phyloP scores from a whole-genome alignment of 495 filamentous ascomycete genomes.

The Wilcoxina mikolae region DNA sequence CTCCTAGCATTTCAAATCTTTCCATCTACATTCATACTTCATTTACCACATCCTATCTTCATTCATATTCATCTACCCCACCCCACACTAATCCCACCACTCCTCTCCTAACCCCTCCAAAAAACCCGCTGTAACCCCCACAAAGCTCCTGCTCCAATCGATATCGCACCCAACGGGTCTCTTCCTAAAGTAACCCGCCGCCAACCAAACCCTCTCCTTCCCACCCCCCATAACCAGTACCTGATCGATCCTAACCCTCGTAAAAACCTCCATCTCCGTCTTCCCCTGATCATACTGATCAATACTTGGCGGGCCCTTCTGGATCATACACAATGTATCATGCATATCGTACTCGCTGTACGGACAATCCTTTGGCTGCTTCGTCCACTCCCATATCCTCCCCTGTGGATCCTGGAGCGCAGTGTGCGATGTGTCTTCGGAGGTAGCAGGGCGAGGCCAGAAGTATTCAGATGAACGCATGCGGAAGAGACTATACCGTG shows the following conservation, averaged over 20 bases:
- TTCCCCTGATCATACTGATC: not conserved
- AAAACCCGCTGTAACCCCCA: slow-evolving; percentile 7
- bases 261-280: not conserved
- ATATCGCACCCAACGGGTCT: slow-evolving; percentile 10
- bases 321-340: slow-evolving; percentile 7
- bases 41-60: no score
- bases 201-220: not conserved
- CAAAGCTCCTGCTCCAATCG: slow-evolving; percentile 10
- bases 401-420: slow-evolving; percentile 13
- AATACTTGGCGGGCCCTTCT: slow-evolving; percentile 11
- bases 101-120: slow-evolving; percentile 10
- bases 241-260: slow-evolving; percentile 10
- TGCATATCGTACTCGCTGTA: slow-evolving; percentile 13
- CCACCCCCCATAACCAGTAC: slow-evolving; percentile 10
- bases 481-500: slow-evolving; percentile 7
- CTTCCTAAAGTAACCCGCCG: slow-evolving; percentile 13
- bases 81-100: slow-evolving; percentile 17
- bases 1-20: no score
- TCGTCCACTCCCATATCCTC: slow-evolving; percentile 17
- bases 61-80: no score
- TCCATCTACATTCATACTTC: no score
- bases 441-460: slow-evolving; percentile 7
- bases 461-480: slow-evolving; percentile 10
- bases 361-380: slow-evolving; percentile 14
- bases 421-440: slow-evolving; percentile 9